Evolutionary conservation across 208 protist genomes (phyloP).

Genomic region (Sergeia podlipaevii): DNA sequence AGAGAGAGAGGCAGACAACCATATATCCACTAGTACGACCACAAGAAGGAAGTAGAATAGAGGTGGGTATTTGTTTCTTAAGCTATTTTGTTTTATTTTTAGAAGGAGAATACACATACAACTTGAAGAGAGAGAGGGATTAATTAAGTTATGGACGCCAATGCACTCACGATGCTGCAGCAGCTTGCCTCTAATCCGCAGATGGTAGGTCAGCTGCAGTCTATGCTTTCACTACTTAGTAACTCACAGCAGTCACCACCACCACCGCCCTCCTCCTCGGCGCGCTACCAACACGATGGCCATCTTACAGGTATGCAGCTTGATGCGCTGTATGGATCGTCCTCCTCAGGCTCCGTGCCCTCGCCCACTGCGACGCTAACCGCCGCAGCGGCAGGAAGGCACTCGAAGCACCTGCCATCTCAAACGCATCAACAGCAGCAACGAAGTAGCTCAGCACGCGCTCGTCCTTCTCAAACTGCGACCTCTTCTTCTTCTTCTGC

Average conservation of each 20-base stretch:
- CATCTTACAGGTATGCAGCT: too few species aligned
- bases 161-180: constrained; percentile 53
- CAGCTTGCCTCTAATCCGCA: constrained; percentile 64
- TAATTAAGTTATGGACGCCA: constrained; percentile 25
- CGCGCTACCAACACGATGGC: background rate
- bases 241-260: constrained; percentile 1
- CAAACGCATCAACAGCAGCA: constrained; percentile 1
- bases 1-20: too few species aligned
- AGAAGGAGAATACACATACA: background rate
- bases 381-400: background rate
- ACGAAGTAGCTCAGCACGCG: background rate
- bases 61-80: too few species aligned
- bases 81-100: constrained; percentile 5
- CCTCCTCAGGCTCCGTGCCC: constrained; percentile 9
- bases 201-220: constrained; percentile 58
- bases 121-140: background rate
- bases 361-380: constrained; percentile 8
- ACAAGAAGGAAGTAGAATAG: too few species aligned
- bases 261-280: background rate
- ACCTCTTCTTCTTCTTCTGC: constrained; percentile 9
- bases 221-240: constrained; percentile 37
- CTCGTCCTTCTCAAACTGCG: background rate
- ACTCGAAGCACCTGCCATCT: background rate
- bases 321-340: background rate
- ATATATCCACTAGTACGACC: too few species aligned